Base-by-base conservation (phyloP, 108 stramenopile genomes). In the Nitzschia putrida region DNA sequence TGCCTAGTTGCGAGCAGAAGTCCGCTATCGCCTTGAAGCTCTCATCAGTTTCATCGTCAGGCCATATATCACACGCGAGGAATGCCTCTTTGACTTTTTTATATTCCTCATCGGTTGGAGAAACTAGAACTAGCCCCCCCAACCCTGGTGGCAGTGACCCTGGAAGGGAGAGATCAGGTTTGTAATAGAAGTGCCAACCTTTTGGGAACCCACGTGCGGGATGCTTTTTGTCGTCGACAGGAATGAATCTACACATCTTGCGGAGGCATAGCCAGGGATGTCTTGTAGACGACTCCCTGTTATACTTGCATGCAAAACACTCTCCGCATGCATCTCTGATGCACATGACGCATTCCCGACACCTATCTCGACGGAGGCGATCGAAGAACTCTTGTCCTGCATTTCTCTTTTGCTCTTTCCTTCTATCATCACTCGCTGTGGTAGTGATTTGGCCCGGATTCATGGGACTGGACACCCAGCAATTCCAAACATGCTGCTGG, bases 181-280 rank as follows among this genome's bases (percentile, higher is more conserved):
- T 9, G 37, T 44, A 63, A 8, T 63, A 47, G 24, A 63, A 63
- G 13, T 37, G 1, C 61, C 61, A 63, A 2, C 61, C 61, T 1
- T 14, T 9, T n/a, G 42, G 44, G 21, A 63, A 63, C 8, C 61
- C 61, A 9, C 9, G 10, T 7, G 66, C 66, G 0, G 26, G 13
- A 4, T 66, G 61, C 44, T 24, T 44, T 43, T 47, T 63, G 37
- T 45, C 43, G n/a, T 45, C 8, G 16, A 10, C 29, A 9, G n/a
- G 12, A 21, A 44, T 40, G n/a, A 10, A 1, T 23, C 7, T 12
- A 24, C 61, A 63, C 20, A 63, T 44, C 7, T 45, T 44, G 44
- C 44, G 61, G 3, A 63, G 44, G 44, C 61, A 63, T n/a, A 38
- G 21, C 9, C n/a, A 43, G 16, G 61, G 44, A 63, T 63, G 10